Conservation (phyloP, 169 alveolate species). For the Eimeria necatrix region DNA sequence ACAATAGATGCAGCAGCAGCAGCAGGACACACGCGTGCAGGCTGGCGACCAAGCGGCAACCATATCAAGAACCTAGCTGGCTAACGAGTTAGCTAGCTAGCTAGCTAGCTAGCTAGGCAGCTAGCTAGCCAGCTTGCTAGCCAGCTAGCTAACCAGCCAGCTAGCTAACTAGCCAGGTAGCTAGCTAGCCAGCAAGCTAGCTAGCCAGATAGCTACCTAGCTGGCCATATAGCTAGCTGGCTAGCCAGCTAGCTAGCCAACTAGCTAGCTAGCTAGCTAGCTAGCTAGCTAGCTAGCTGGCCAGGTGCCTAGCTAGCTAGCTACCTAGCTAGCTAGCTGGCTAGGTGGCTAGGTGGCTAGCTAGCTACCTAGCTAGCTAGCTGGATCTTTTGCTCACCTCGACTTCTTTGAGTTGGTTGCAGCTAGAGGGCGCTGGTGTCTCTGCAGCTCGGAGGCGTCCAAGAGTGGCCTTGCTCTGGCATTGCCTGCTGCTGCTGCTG, state of each 20-base stretch:
- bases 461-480: not conserved
- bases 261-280: not conserved
- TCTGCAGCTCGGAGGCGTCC: conserved; percentile 1
- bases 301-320: not conserved
- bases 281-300: not conserved
- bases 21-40: no score
- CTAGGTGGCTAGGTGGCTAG: not conserved
- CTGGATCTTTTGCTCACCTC: not conserved
- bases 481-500: not conserved
- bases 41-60: not conserved
- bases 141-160: not conserved
- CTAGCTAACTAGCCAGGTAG: not conserved
- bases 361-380: conserved; percentile 49
- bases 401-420: not conserved
- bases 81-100: no score
- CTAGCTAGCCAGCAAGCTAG: not conserved
- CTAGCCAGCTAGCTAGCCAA: not conserved
- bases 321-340: conserved; percentile 19
- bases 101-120: no score
- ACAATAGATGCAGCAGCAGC: not conserved
- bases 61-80: not conserved
- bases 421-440: not conserved
- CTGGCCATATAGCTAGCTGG: not conserved
- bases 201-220: conserved; percentile 3
- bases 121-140: not conserved